Evolutionary conservation across 257 asterid species (phyloP), one percentile per base, ranked within the genome.

Genomic region (Jacaranda mimosifolia): DNA sequence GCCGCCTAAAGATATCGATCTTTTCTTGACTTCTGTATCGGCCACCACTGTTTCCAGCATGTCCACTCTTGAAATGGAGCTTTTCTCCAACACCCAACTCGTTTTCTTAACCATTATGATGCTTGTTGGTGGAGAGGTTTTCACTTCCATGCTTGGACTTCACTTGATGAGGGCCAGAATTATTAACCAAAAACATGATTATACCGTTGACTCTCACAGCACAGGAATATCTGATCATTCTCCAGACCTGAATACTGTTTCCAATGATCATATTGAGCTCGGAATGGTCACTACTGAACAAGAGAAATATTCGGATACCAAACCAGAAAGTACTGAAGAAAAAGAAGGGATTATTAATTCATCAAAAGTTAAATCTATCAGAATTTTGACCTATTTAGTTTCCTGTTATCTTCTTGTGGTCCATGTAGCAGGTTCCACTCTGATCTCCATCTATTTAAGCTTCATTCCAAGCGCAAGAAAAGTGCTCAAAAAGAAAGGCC

Each of bases 1-100:
- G 40, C 12, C 0, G 19, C 89, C 84, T 5, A 56, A 67, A 52
- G 18, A 78, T 7, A 6, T 85, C 0, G 93, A 87, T 59, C 35
- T 89, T 6, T 73, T 87, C 32, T 89, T 85, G 87, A 89, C 86
- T 0, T 80, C 89, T 1, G 89, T 82, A 0, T 89, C 93, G 0
- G 77, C 90, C 4, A 19, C 18, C 14, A 87, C 90, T 0, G 85
- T 87, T 53, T 83, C 93, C 1, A 89, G 93, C 83, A 76, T 85
- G 84, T 76, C 91, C 39, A 80, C 90, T 0, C 59, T 85, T 0
- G 91, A 89, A 60, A 89, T 87, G 91, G 93, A 85, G 76, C 79
- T 70, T n/a, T 87, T 89, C 46, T 87, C 93, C 55, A 66, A 80
- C 39, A 12, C 58, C 9, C 93, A 89, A 35, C 90, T 89, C 26